phyloP scores from a whole-genome alignment of 2,329 filamentous ascomycete species.

The Trichoderma hamatum region DNA sequence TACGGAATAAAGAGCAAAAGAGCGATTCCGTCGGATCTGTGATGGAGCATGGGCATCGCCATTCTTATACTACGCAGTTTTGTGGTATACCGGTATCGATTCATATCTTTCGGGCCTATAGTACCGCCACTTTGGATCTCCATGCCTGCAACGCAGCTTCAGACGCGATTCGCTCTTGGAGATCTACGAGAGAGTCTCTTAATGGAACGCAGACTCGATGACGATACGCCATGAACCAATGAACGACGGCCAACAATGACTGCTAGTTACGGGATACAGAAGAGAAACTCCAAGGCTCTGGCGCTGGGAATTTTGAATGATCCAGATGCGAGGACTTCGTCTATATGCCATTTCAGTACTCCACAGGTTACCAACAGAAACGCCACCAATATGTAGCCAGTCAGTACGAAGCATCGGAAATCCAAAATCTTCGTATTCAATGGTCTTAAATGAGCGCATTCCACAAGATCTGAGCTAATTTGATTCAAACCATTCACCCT shows the following conservation, averaged over 20 bases:
- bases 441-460: not conserved
- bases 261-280: not conserved
- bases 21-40: not conserved
- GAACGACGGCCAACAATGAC: not conserved
- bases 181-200: not conserved
- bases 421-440: not conserved
- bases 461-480: not conserved
- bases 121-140: not conserved
- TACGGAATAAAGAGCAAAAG: not conserved
- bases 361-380: not conserved
- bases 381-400: not conserved
- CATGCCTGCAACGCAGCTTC: not conserved
- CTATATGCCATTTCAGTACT: not conserved
- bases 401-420: not conserved
- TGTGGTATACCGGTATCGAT: not conserved
- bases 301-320: slow-evolving; percentile 3
- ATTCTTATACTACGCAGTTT: slow-evolving; percentile 2
- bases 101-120: not conserved
- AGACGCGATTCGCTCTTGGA: not conserved
- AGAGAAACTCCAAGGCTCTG: not conserved
- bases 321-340: not conserved
- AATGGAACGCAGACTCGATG: slow-evolving; percentile 1
- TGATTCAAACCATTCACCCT: not conserved
- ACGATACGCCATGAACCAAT: not conserved
- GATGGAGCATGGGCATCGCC: not conserved